Evolutionary conservation across 495 filamentous ascomycete genomes (phyloP).

Genomic region (Penicillium simplicissimum): DNA sequence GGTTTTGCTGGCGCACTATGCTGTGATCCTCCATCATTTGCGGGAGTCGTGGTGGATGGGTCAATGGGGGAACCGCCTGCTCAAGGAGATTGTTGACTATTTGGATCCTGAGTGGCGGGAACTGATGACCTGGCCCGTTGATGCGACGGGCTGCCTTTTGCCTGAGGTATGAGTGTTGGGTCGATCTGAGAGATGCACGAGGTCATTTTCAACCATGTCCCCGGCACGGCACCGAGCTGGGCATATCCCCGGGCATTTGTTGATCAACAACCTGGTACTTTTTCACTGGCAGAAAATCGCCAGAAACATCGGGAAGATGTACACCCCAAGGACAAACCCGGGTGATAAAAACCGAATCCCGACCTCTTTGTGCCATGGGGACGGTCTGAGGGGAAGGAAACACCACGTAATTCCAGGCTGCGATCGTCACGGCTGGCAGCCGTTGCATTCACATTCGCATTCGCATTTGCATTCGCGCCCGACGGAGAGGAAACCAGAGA

Average conservation of each 20-base stretch:
- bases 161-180: slow-evolving; percentile 7
- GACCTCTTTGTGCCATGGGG: too few relatives aligned
- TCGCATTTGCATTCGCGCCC: slow-evolving; percentile 8
- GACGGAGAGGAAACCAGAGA: background rate
- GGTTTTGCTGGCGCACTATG: slow-evolving; percentile 53
- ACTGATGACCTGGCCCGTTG: slow-evolving; percentile 40
- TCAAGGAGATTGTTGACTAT: slow-evolving; percentile 32
- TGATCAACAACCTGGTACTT: background rate
- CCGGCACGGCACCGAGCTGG: background rate
- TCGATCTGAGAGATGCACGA: background rate
- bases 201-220: background rate
- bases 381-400: background rate
- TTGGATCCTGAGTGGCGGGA: slow-evolving; percentile 37
- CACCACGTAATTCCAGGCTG: slow-evolving; percentile 1
- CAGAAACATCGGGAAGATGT: background rate
- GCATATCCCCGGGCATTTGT: background rate
- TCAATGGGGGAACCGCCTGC: slow-evolving; percentile 42
- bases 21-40: slow-evolving; percentile 49
- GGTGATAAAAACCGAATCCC: too few relatives aligned
- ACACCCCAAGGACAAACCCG: background rate
- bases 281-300: background rate
- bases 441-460: background rate
- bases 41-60: slow-evolving; percentile 55
- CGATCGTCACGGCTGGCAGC: background rate
- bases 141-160: slow-evolving; percentile 41